A percentile compares a stretch with the other conserved stretches of the same genome.
phyloP scores from a whole-genome alignment of 2,329 filamentous ascomycete genomes.

The Emydomyces testavorans region DNA sequence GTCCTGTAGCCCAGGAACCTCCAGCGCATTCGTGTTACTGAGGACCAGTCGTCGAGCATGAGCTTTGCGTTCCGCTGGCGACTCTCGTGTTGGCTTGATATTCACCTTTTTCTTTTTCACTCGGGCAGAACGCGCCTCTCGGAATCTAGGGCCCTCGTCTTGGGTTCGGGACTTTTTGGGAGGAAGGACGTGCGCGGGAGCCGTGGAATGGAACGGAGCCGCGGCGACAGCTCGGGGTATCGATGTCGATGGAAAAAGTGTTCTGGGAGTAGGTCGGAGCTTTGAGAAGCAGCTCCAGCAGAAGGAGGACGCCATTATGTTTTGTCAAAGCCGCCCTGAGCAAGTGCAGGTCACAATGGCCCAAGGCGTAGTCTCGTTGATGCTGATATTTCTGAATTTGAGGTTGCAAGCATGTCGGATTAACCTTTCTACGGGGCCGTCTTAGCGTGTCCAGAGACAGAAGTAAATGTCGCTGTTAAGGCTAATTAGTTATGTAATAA shows the following conservation, averaged over 20 bases:
- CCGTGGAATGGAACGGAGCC: constrained; percentile 40
- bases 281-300: constrained; percentile 50
- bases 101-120: constrained; percentile 36
- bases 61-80: constrained; percentile 72
- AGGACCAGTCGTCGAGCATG: constrained; percentile 80
- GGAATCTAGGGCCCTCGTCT: constrained; percentile 24
- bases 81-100: constrained; percentile 44
- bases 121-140: constrained; percentile 31
- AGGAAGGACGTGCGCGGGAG: constrained; percentile 28
- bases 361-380: not conserved
- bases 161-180: constrained; percentile 38
- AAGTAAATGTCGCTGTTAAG: not conserved
- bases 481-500: not conserved
- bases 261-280: constrained; percentile 33
- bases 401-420: not conserved
- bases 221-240: constrained; percentile 35
- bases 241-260: constrained; percentile 29
- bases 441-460: not conserved
- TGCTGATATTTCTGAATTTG: constrained; percentile 7
- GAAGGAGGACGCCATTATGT: constrained; percentile 44
- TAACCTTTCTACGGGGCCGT: not conserved
- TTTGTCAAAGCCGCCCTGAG: not conserved
- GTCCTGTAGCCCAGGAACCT: constrained; percentile 56
- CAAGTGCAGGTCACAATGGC: constrained; percentile 8
- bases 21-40: constrained; percentile 84